Conservation (phyloP, 2,329 filamentous ascomycete species). For the Onygenales sp. region DNA sequence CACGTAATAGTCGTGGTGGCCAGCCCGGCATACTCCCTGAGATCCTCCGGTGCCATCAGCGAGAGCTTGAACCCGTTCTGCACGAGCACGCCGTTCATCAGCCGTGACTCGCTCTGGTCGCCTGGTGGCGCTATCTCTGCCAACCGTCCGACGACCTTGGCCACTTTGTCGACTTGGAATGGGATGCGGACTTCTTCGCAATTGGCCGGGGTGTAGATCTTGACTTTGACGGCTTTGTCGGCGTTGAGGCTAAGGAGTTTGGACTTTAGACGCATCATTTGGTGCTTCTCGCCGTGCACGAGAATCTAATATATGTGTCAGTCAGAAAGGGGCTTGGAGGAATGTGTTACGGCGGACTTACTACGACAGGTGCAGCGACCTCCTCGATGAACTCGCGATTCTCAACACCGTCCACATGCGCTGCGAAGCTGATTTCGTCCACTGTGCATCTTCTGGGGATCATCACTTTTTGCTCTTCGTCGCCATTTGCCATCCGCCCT, state of each 20-base stretch:
- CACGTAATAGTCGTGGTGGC: slow-evolving; percentile 92
- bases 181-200: slow-evolving; percentile 92
- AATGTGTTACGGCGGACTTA: slow-evolving; percentile 41
- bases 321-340: background rate
- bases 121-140: slow-evolving; percentile 67
- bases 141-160: slow-evolving; percentile 90
- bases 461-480: slow-evolving; percentile 76
- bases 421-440: slow-evolving; percentile 89
- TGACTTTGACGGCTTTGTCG: slow-evolving; percentile 68
- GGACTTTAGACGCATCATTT: slow-evolving; percentile 95
- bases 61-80: slow-evolving; percentile 98
- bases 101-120: slow-evolving; percentile 34
- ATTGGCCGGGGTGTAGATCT: slow-evolving; percentile 89
- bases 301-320: slow-evolving; percentile 55
- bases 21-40: slow-evolving; percentile 92
- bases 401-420: slow-evolving; percentile 91
- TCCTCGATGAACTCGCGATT: slow-evolving; percentile 97
- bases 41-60: slow-evolving; percentile 90
- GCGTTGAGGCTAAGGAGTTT: slow-evolving; percentile 88
- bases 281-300: slow-evolving; percentile 93
- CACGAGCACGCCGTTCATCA: slow-evolving; percentile 84
- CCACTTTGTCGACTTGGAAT: slow-evolving; percentile 89
- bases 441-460: slow-evolving; percentile 88
- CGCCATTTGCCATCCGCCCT: slow-evolving; percentile 51
- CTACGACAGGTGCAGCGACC: slow-evolving; percentile 81